Percentiles rank a stretch among this genome's conserved stretches.
Evolutionary conservation across 1,139 yeast genomes (phyloP).

Genomic region (Candida sp.): DNA sequence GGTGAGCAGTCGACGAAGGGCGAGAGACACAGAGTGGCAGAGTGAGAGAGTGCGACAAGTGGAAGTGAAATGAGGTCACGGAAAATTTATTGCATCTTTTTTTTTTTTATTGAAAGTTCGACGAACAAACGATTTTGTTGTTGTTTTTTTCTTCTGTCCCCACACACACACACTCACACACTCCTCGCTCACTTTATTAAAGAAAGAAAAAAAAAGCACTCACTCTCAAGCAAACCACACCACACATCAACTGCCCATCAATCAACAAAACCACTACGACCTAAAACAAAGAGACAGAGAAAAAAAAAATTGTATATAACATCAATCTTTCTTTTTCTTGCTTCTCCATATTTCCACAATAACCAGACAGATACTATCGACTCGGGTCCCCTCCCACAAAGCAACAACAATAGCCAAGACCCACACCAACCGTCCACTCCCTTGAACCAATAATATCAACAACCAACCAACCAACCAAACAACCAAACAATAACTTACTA

Average conservation of each 20-base stretch:
- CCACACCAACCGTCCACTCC: neutral
- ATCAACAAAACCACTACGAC: too few species aligned
- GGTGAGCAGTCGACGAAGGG: neutral
- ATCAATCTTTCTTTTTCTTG: neutral
- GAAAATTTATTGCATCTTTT: neutral
- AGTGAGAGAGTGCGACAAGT: neutral
- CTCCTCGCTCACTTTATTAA: too few species aligned
- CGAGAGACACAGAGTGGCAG: neutral
- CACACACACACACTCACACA: neutral
- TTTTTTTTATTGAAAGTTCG: slow-evolving; percentile 1
- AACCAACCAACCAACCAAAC: too few species aligned
- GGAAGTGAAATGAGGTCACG: slow-evolving; percentile 1
- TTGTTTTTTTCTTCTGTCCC: neutral
- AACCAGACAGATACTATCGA: too few species aligned
- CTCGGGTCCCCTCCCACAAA: too few species aligned
- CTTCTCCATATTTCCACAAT: neutral
- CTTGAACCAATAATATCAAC: too few species aligned
- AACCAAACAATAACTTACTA: neutral
- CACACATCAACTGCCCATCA: neutral
- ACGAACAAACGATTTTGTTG: neutral
- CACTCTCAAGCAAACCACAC: neutral
- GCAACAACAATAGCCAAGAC: neutral
- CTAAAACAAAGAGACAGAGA: too few species aligned
- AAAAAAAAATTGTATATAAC: neutral
- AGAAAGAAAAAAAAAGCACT: neutral